Evolutionary conservation across 2,329 filamentous ascomycete species (phyloP).

Genomic region (Penicillium vulpinum): DNA sequence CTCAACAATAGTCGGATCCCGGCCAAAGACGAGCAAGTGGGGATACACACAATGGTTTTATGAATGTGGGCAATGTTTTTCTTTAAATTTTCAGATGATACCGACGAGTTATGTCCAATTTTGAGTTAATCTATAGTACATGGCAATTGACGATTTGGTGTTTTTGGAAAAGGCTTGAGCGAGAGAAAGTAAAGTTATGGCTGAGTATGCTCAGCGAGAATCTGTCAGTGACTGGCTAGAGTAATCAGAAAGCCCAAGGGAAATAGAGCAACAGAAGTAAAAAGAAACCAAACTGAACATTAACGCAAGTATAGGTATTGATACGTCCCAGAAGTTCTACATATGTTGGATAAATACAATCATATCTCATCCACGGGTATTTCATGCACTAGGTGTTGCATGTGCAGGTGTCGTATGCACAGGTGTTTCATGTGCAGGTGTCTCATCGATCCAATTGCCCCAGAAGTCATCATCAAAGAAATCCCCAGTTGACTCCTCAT

Average conservation of each 20-base stretch:
- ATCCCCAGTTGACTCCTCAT: slow-evolving; percentile 1
- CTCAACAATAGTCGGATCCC: not conserved
- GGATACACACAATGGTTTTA: not conserved
- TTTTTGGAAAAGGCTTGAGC: not conserved
- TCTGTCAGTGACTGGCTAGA: not conserved
- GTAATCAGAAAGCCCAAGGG: not conserved
- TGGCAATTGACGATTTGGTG: not conserved
- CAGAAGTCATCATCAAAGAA: slow-evolving; percentile 4
- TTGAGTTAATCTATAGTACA: not conserved
- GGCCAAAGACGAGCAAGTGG: not conserved
- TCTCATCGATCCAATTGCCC: slow-evolving; percentile 6
- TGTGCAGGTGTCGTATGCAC: not conserved
- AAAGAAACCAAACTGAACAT: not conserved
- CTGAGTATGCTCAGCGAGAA: not conserved
- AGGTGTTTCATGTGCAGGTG: not conserved
- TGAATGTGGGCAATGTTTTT: not conserved
- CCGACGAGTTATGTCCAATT: not conserved
- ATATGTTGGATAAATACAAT: not conserved
- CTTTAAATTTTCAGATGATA: slow-evolving; percentile 1
- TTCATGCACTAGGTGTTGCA: not conserved
- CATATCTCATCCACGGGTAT: not conserved
- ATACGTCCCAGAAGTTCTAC: not conserved
- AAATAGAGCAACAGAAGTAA: not conserved
- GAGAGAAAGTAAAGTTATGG: not conserved
- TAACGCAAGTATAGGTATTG: not conserved